These are phyloP conservation scores for Cyphellophora attinorum DNA, from an alignment of 2,329 filamentous ascomycete genomes.

Conservation along the genomic window DNA sequence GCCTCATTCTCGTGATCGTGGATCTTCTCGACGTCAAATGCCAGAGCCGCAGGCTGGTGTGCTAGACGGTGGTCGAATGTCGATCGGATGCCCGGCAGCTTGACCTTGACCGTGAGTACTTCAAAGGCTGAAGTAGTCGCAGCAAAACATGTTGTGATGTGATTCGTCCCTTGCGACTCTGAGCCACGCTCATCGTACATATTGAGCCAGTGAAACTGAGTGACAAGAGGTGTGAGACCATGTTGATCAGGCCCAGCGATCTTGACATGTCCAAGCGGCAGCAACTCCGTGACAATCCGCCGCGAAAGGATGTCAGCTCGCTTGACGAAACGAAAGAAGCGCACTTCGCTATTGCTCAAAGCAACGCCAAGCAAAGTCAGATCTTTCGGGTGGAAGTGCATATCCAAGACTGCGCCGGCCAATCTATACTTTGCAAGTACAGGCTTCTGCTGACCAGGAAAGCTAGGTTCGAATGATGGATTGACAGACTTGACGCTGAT, in stretches of 20 bases:
- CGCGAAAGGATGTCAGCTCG: conserved; percentile 13
- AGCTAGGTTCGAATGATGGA: conserved; percentile 5
- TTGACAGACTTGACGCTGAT: conserved; percentile 12
- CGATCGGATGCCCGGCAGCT: conserved; percentile 28
- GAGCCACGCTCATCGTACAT: neutral
- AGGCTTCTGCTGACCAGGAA: conserved; percentile 8
- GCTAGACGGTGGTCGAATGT: conserved; percentile 6
- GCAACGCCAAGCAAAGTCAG: conserved; percentile 59
- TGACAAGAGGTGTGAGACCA: conserved; percentile 11
- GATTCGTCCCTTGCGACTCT: neutral
- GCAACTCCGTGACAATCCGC: conserved; percentile 30
- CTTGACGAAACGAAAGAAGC: conserved; percentile 41
- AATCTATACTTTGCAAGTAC: conserved; percentile 19
- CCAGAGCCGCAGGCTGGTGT: conserved; percentile 5
- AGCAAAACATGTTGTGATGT: conserved; percentile 8
- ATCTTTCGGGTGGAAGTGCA: conserved; percentile 62
- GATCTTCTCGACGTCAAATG: conserved; percentile 22
- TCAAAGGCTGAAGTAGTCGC: conserved; percentile 30
- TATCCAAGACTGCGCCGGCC: conserved; percentile 65
- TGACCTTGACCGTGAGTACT: conserved; percentile 5
- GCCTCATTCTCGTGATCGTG: conserved; percentile 51
- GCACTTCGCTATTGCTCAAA: conserved; percentile 64
- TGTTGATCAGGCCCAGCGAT: conserved; percentile 7
- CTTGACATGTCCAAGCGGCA: conserved; percentile 16
- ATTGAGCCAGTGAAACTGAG: conserved; percentile 16